Conservation (phyloP, 1,139 yeast genomes). For the Yarrowia galli region DNA sequence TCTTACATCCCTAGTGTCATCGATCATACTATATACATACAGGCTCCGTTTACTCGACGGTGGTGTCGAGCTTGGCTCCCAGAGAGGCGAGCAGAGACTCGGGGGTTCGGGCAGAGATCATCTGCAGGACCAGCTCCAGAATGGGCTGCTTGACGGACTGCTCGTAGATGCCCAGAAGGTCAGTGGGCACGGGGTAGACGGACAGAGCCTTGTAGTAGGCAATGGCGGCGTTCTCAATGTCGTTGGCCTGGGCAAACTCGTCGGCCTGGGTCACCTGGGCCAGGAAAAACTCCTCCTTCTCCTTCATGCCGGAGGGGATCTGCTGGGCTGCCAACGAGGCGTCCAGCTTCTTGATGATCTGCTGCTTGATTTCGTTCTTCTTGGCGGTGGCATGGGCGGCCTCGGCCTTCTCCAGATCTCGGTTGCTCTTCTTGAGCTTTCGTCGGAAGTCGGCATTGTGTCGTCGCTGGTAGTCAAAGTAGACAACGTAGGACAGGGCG, state of each 20-base stretch:
- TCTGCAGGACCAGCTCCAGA: conserved; percentile 80
- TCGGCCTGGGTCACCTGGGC: conserved; percentile 69
- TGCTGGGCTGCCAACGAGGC: conserved; percentile 74
- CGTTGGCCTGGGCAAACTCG: conserved; percentile 42
- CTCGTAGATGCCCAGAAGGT: conserved; percentile 85
- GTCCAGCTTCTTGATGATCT: conserved; percentile 66
- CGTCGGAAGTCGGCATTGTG: conserved; percentile 81
- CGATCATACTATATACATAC: conserved; percentile 24
- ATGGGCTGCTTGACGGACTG: conserved; percentile 83
- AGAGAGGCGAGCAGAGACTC: conserved; percentile 75
- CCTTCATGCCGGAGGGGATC: conserved; percentile 72
- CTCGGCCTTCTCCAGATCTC: conserved; percentile 62
- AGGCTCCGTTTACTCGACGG: conserved; percentile 38
- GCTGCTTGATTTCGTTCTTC: conserved; percentile 62
- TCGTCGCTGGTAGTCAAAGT: conserved; percentile 93
- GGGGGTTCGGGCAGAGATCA: conserved; percentile 92
- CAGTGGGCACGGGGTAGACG: conserved; percentile 94
- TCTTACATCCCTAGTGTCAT: neutral
- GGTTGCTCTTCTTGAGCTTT: conserved; percentile 66
- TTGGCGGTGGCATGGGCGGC: conserved; percentile 65
- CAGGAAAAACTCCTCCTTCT: conserved; percentile 80
- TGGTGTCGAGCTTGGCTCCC: conserved; percentile 54
- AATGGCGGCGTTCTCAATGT: conserved; percentile 73
- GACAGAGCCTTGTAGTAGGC: conserved; percentile 94
- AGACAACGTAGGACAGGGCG: conserved; percentile 75